Evolutionary conservation across 805 yeast genomes (phyloP).

Genomic region (Torulaspora franciscae): DNA sequence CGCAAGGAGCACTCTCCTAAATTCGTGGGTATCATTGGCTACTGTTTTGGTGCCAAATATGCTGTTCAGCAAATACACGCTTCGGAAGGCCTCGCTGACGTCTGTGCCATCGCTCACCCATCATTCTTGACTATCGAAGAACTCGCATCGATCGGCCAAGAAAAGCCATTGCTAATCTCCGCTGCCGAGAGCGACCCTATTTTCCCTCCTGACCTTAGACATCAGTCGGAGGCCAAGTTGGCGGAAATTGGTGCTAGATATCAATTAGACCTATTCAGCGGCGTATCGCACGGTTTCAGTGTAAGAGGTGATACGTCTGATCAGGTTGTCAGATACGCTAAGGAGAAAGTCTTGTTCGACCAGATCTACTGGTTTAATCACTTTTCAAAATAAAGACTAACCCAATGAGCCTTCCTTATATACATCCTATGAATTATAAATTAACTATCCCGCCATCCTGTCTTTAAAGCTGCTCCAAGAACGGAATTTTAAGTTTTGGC

Average conservation of each 20-base stretch:
- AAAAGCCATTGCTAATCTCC: slow-evolving; percentile 60
- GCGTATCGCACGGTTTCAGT: slow-evolving; percentile 73
- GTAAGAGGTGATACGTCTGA: slow-evolving; percentile 64
- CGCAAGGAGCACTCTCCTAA: slow-evolving; percentile 43
- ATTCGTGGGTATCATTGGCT: slow-evolving; percentile 59
- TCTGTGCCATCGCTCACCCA: slow-evolving; percentile 81
- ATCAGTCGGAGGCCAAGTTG: slow-evolving; percentile 54
- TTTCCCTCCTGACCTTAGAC: slow-evolving; percentile 63
- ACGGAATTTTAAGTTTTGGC: not conserved
- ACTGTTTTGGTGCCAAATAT: slow-evolving; percentile 81
- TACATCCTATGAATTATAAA: no score
- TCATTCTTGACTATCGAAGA: slow-evolving; percentile 65
- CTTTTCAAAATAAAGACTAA: slow-evolving; percentile 9
- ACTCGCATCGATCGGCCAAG: slow-evolving; percentile 46
- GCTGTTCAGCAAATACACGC: slow-evolving; percentile 46
- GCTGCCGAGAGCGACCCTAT: slow-evolving; percentile 68
- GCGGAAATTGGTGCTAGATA: slow-evolving; percentile 50
- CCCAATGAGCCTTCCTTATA: no score
- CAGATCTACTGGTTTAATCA: slow-evolving; percentile 35
- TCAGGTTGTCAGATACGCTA: slow-evolving; percentile 56
- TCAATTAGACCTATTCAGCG: slow-evolving; percentile 57
- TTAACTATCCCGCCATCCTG: no score
- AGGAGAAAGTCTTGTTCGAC: slow-evolving; percentile 53
- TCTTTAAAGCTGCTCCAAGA: no score
- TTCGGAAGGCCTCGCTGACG: slow-evolving; percentile 42